phyloP scores from a whole-genome alignment of 2,329 filamentous ascomycete genomes.

The Epichloe amarillans region DNA sequence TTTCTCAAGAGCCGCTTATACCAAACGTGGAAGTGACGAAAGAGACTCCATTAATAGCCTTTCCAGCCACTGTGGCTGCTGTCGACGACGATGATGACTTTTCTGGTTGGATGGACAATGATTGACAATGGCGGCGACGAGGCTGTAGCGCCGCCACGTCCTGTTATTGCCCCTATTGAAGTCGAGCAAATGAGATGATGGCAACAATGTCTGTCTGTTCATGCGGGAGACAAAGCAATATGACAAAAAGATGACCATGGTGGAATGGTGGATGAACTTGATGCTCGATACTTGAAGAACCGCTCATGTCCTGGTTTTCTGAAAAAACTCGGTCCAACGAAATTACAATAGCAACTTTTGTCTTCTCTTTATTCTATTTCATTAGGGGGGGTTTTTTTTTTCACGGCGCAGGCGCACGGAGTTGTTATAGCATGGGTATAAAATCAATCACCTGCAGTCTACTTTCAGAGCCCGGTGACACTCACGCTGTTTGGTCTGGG shows the following conservation, averaged over 20 bases:
- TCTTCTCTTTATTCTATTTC: background rate
- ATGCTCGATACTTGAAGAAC: background rate
- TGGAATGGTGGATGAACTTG: background rate
- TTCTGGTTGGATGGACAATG: slow-evolving; percentile 17
- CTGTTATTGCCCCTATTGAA: background rate
- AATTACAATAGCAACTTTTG: background rate
- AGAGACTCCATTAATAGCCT: slow-evolving; percentile 6
- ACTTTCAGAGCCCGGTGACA: too few relatives aligned
- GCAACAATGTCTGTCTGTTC: background rate
- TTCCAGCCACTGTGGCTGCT: slow-evolving; percentile 6
- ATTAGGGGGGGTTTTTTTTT: background rate
- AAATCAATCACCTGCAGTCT: background rate
- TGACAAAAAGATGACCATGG: background rate
- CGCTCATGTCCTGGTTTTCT: background rate
- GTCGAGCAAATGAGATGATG: background rate
- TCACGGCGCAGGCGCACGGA: background rate
- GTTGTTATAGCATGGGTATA: background rate
- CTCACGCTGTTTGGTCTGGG: too few relatives aligned
- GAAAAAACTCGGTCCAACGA: background rate
- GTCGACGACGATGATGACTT: slow-evolving; percentile 11
- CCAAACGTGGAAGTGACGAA: background rate
- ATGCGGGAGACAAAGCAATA: background rate
- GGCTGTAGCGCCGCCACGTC: background rate
- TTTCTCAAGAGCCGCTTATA: background rate
- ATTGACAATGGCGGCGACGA: slow-evolving; percentile 1